Evolutionary conservation across 1,139 yeast genomes (phyloP).

Genomic region (Hansenula lynferdii): DNA sequence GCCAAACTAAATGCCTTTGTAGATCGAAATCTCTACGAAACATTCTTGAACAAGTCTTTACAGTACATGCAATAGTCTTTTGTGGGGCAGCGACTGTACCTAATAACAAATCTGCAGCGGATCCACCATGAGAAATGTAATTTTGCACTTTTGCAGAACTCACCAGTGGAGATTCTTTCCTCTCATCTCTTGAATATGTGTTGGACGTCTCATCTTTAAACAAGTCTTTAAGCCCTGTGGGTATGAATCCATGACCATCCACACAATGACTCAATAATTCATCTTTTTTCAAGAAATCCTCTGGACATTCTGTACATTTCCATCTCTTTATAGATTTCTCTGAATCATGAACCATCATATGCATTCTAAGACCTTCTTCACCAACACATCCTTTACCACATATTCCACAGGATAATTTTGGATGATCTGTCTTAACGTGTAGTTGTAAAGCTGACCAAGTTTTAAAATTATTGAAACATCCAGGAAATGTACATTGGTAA

Average conservation of each 20-base stretch:
- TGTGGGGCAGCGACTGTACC: slow-evolving; percentile 35
- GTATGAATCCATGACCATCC: slow-evolving; percentile 28
- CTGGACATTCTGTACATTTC: slow-evolving; percentile 53
- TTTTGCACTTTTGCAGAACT: slow-evolving; percentile 17
- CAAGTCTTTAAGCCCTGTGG: slow-evolving; percentile 9
- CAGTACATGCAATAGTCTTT: slow-evolving; percentile 40
- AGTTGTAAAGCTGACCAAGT: slow-evolving; percentile 76
- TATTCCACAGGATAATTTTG: slow-evolving; percentile 55
- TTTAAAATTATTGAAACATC: slow-evolving; percentile 56
- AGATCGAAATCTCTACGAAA: slow-evolving; percentile 47
- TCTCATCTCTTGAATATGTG: background rate
- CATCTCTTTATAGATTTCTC: slow-evolving; percentile 43
- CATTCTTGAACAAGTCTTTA: slow-evolving; percentile 39
- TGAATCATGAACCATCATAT: slow-evolving; percentile 59
- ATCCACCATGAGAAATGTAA: slow-evolving; percentile 18
- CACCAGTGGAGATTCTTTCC: slow-evolving; percentile 1
- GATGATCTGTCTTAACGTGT: slow-evolving; percentile 72
- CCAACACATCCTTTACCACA: slow-evolving; percentile 81
- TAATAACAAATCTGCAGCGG: slow-evolving; percentile 27
- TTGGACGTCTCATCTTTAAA: background rate
- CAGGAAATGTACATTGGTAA: slow-evolving; percentile 58
- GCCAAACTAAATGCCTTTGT: slow-evolving; percentile 53
- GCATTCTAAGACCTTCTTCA: slow-evolving; percentile 61
- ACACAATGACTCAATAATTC: slow-evolving; percentile 40
- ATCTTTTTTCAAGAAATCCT: slow-evolving; percentile 36